These are phyloP conservation scores for Sextonia rubra DNA, from an alignment of 164 flowering plant species.

Conservation along the genomic window DNA sequence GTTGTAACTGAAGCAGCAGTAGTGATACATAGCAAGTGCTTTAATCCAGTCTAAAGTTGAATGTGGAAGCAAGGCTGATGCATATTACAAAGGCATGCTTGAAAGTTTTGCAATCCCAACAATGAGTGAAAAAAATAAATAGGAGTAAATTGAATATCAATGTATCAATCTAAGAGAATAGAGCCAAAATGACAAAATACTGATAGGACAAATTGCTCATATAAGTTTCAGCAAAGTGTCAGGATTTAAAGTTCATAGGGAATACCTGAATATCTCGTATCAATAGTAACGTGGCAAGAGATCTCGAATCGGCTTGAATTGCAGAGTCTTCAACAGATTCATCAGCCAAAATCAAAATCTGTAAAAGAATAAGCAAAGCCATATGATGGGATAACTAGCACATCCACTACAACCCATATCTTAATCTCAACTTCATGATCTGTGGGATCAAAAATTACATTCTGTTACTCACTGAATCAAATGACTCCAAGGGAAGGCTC, in stretches of 20 bases:
- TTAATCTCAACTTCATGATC: neutral
- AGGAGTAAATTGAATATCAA: neutral
- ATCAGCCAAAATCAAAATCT: slow-evolving; percentile 85
- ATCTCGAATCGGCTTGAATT: slow-evolving; percentile 88
- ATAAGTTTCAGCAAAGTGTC: neutral
- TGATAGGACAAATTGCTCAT: neutral
- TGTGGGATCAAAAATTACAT: neutral
- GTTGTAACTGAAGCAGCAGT: too few species aligned
- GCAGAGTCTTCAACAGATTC: slow-evolving; percentile 92
- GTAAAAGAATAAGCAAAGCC: slow-evolving; percentile 10
- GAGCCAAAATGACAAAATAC: neutral
- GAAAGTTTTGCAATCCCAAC: neutral
- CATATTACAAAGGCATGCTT: neutral
- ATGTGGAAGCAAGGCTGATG: neutral
- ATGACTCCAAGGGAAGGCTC: slow-evolving; percentile 80
- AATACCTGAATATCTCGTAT: slow-evolving; percentile 88
- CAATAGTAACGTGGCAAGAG: slow-evolving; percentile 74
- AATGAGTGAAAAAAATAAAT: neutral
- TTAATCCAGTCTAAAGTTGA: neutral
- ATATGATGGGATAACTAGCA: neutral
- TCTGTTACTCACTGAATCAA: slow-evolving; percentile 59
- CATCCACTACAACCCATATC: neutral
- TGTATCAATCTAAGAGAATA: neutral
- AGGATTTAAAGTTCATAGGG: neutral
- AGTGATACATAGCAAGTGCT: too few species aligned